phyloP scores from a whole-genome alignment of 257 asterid genomes.

The Ocimum tenuiflorum region DNA sequence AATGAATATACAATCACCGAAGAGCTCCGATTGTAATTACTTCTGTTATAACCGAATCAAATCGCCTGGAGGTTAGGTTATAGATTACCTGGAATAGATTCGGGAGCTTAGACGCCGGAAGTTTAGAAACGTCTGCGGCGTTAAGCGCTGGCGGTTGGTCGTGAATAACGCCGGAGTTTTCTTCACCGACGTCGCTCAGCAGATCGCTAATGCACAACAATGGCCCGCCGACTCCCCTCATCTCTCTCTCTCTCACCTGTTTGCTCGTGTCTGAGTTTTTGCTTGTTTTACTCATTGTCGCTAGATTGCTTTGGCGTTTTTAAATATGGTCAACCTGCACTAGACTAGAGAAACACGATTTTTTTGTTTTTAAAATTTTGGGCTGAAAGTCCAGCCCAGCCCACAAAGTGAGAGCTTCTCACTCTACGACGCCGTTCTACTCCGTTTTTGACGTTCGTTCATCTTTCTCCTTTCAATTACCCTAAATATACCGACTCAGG shows the following conservation, averaged over 20 bases:
- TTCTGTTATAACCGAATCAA: background rate
- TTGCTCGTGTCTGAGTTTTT: background rate
- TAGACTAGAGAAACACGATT: too few relatives aligned
- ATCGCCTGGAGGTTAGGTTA: background rate
- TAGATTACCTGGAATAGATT: slow-evolving; percentile 56
- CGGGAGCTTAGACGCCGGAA: slow-evolving; percentile 45
- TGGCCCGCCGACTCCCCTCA: slow-evolving; percentile 89
- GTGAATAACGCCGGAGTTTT: slow-evolving; percentile 18
- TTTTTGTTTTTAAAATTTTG: too few relatives aligned
- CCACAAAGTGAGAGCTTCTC: background rate
- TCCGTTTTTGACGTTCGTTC: background rate
- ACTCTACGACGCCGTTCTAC: background rate
- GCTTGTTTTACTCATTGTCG: background rate
- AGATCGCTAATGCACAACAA: slow-evolving; percentile 80
- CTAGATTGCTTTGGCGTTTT: background rate
- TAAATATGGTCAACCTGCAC: background rate
- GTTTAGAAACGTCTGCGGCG: slow-evolving; percentile 26
- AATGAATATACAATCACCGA: background rate
- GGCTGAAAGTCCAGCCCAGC: background rate
- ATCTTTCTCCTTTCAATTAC: background rate
- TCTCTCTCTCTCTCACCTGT: slow-evolving; percentile 19
- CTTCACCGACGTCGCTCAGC: slow-evolving; percentile 61
- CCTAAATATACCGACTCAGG: background rate
- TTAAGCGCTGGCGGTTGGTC: slow-evolving; percentile 24
- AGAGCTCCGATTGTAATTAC: too few relatives aligned